A percentile compares a stretch with the other conserved stretches of the same genome.
Conservation (phyloP, 129 eudicot species). For the Rutidosis leptorrhynchoides region DNA sequence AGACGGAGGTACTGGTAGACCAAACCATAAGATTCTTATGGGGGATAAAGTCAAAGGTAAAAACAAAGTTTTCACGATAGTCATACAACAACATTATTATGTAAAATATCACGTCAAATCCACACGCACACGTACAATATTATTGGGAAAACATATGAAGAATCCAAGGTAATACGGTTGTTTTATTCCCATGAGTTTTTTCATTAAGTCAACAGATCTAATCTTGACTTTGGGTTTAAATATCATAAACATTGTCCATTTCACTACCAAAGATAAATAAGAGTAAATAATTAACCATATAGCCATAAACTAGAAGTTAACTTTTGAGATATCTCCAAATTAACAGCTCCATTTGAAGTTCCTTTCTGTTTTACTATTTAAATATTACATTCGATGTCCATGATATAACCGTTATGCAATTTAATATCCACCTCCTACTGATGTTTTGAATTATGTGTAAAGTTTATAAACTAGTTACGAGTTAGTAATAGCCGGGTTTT, state of each 20-base stretch:
- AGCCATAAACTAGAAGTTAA: conserved; percentile 11
- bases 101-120: conserved; percentile 22
- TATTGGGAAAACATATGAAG: conserved; percentile 24
- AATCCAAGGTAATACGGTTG: conserved; percentile 28
- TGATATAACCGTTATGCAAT: no score
- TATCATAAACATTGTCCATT: conserved; percentile 24
- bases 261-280: background rate
- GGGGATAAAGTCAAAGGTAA: conserved; percentile 19
- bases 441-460: no score
- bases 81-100: conserved; percentile 31
- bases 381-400: background rate
- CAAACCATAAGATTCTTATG: conserved; percentile 26
- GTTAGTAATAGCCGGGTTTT: no score
- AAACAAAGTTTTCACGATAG: conserved; percentile 19
- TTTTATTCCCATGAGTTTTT: conserved; percentile 16
- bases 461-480: no score
- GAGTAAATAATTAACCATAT: background rate
- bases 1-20: no score
- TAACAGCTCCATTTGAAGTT: background rate
- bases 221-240: conserved; percentile 24
- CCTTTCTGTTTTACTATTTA: background rate
- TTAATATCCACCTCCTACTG: no score
- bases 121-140: conserved; percentile 20
- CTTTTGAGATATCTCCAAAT: conserved; percentile 13
- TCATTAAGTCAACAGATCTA: conserved; percentile 18